Evolutionary conservation across 2,329 filamentous ascomycete species (phyloP), one percentile per base, ranked within the genome.

Genomic region (Amauroascus niger): DNA sequence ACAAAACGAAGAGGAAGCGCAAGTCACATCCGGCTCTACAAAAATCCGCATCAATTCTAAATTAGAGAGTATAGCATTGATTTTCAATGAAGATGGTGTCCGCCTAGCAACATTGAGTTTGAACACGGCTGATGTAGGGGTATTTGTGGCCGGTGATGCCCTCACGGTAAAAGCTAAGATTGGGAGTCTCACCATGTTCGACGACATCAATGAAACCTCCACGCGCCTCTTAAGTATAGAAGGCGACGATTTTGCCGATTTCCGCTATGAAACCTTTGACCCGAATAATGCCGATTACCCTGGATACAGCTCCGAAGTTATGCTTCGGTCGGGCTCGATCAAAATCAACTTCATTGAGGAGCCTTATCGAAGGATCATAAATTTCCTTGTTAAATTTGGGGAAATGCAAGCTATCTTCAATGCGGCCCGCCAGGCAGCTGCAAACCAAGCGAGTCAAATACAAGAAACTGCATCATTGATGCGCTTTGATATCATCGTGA

Each of bases 321-420:
- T 83, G 64, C 75, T 99, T 9, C 83, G 91, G 33, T 91, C 93
- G 16, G 93, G 93, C 1, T 98, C 93, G 0, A 85, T 98, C 68
- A 97, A 95, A 71, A 78, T 98, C 66, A 97, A 96, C 67, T 98
- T 99, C 67, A 74, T 97, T 3, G 91, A 96, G 57, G 94, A 98
- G 68, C 93, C 93, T 0, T 96, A 97, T 75, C 83, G 93, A 50
- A 97, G 97, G 71, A 97, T 99, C 59, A 88, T 98, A 69, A 88
- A 94, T 61, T 99, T 98, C 69, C 76, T 95, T 41, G 89, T 99
- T 67, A 98, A 98, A 64, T 99, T 99, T 67, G 93, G 94, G 57
- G 95, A 95, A 71, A 99, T 99, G 93, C 93, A 98, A 70, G 91
- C 93, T 20, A 86, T 98, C 51, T 98, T 95, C 75, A 98, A 99